Base-by-base conservation (phyloP, 495 filamentous ascomycete species). In the Articulospora tetracladia region DNA sequence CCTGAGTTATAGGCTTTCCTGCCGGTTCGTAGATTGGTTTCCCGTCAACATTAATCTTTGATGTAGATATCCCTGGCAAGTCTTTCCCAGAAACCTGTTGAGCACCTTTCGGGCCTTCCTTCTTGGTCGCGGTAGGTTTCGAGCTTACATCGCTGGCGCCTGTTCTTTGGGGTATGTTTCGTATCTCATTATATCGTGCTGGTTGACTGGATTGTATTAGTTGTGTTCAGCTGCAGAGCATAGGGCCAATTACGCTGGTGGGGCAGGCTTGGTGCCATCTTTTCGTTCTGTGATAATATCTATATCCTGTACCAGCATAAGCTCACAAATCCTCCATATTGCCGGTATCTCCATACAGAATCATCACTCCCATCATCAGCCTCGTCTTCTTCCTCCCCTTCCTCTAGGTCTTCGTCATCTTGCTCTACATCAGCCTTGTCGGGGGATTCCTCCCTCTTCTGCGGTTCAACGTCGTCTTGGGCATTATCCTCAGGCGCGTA, bases 211-310 rank as follows among this genome's bases (percentile, higher is more conserved):
- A 52, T 47, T 11, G 30, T 39, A n/a, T 61, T 49, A 61, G 26
- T 46, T 58, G 11, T 34, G 20, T 28, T 57, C 25, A 26, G 12
- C n/a, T 50, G 22, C 7, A n/a, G 8, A 39, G 10, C 20, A 26
- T 11, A 56, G 34, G 53, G 51, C 4, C 23, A 23, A 22, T 49
- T 69, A 83, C 81, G 83, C 77, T 67, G 84, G 78, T 47, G 90
- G 81, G 55, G 91, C 85, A 44, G 89, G 78, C 59, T 87, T 87
- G 12, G 84, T 75, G 60, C 87, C 87, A 54, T 92, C 91, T 73
- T 94, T 90, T 30, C 82, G 76, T 65, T 93, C 94, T 60, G 90
- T 92, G 65, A 97, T 95, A 66, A 98, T 95, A 66, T 98, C 92
- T 65, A 98, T 89, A 61, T 98, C 94, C 83, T 97, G 71, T 65